These are phyloP conservation scores for Sugiyamaella sp. DNA, from an alignment of 1,139 yeast genomes.

Conservation along the genomic window DNA sequence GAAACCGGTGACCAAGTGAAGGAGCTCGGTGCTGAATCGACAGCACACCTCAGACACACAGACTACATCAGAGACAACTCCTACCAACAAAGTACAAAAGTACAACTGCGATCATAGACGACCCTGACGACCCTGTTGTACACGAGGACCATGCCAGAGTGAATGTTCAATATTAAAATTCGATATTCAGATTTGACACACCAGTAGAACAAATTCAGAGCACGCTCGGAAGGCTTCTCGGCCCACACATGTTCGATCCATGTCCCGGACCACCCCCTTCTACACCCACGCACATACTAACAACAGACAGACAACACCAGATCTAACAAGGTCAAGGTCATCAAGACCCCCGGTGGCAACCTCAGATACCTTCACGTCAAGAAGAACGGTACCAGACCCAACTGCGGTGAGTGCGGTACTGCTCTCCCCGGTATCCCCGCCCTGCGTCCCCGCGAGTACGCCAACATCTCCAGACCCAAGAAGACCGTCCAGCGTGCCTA, in stretches of 20 bases:
- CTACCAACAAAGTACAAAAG: too few species aligned
- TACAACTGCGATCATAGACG: background rate
- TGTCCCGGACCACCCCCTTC: background rate
- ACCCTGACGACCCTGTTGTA: too few species aligned
- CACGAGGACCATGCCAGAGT: background rate
- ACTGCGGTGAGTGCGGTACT: slow-evolving; percentile 98
- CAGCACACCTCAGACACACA: too few species aligned
- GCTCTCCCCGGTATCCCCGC: slow-evolving; percentile 87
- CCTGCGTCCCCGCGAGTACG: slow-evolving; percentile 98
- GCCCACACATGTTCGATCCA: too few species aligned
- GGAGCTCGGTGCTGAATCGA: too few species aligned
- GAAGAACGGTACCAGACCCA: slow-evolving; percentile 93
- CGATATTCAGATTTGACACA: too few species aligned
- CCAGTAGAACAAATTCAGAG: too few species aligned
- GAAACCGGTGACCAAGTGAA: too few species aligned
- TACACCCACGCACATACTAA: slow-evolving; percentile 3
- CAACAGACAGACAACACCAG: slow-evolving; percentile 75
- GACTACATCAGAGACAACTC: too few species aligned
- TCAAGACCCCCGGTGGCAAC: slow-evolving; percentile 99
- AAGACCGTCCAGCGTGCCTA: slow-evolving; percentile 99
- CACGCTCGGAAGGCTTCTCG: too few species aligned
- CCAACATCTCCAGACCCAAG: slow-evolving; percentile 91
- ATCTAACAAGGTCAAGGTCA: slow-evolving; percentile 99
- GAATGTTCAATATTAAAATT: too few species aligned
- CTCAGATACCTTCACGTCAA: slow-evolving; percentile 96